Percentiles rank a stretch among this genome's conserved stretches.
These are phyloP conservation scores for Testicularia cyperi DNA, from an alignment of 1,284 basidiomycete species.

Conservation along the genomic window DNA sequence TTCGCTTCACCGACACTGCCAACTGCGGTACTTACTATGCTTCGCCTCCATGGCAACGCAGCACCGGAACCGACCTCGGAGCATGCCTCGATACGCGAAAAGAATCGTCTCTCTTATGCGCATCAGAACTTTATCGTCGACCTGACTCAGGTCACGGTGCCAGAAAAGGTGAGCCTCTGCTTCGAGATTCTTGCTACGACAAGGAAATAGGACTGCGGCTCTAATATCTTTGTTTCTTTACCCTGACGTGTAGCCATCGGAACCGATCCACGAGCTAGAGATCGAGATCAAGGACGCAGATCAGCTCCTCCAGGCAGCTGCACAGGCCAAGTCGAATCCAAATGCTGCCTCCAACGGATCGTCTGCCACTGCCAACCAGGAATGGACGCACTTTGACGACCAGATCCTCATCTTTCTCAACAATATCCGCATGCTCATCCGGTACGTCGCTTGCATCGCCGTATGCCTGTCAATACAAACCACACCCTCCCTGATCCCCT, in stretches of 20 bases:
- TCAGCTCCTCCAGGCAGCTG: conserved; percentile 62
- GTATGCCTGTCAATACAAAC: not conserved
- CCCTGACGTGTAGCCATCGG: conserved; percentile 19
- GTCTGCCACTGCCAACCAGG: conserved; percentile 11
- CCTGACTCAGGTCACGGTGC: conserved; percentile 79
- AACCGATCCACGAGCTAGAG: conserved; percentile 65
- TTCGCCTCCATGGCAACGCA: too few relatives aligned
- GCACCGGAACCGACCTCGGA: conserved; percentile 52
- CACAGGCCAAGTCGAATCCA: conserved; percentile 19
- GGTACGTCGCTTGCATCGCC: too few relatives aligned
- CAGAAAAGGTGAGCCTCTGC: conserved; percentile 40
- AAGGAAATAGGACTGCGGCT: not conserved
- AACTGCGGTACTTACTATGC: too few relatives aligned
- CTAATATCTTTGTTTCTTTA: not conserved
- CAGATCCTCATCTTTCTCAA: conserved; percentile 53
- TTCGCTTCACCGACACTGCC: too few relatives aligned
- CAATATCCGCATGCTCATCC: conserved; percentile 55
- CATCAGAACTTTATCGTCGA: conserved; percentile 92
- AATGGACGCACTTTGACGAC: conserved; percentile 55
- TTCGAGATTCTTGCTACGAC: too few relatives aligned
- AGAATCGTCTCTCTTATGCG: conserved; percentile 90
- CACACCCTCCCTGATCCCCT: too few relatives aligned
- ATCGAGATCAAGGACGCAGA: conserved; percentile 65
- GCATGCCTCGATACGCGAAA: conserved; percentile 64
- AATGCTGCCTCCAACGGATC: conserved; percentile 4